Percentiles rank a stretch among this genome's conserved stretches.
Conservation (phyloP, 2,329 filamentous ascomycete species). For the Penicillium polonicum region DNA sequence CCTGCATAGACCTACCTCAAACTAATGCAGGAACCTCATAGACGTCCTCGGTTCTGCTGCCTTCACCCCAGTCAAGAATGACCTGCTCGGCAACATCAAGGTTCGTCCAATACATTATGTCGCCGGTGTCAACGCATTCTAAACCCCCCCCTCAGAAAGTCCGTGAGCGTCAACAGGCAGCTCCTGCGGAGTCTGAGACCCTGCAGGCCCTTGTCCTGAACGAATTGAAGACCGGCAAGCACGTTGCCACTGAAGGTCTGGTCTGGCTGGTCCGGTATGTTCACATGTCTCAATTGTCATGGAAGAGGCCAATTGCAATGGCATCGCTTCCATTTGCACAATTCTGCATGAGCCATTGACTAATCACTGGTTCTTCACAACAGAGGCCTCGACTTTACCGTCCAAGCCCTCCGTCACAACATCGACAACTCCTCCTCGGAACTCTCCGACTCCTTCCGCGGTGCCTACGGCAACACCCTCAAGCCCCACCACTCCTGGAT, state of each 20-base stretch:
- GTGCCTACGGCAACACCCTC: slow-evolving; percentile 79
- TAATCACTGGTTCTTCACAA: neutral
- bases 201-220: slow-evolving; percentile 82
- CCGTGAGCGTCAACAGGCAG: slow-evolving; percentile 73
- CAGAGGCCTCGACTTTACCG: slow-evolving; percentile 92
- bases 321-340: neutral
- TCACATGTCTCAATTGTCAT: neutral
- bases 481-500: slow-evolving; percentile 89
- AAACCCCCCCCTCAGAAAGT: slow-evolving; percentile 66
- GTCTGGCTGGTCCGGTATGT: slow-evolving; percentile 84
- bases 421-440: slow-evolving; percentile 67
- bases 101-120: slow-evolving; percentile 47
- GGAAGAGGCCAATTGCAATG: neutral
- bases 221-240: slow-evolving; percentile 87
- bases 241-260: slow-evolving; percentile 82
- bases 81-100: slow-evolving; percentile 90
- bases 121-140: slow-evolving; percentile 6
- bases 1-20: neutral
- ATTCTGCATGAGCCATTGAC: neutral
- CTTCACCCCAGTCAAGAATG: slow-evolving; percentile 86
- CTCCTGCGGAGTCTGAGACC: slow-evolving; percentile 75
- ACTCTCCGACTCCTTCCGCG: slow-evolving; percentile 81
- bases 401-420: slow-evolving; percentile 77
- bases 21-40: slow-evolving; percentile 28
- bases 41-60: slow-evolving; percentile 66